phyloP scores from a whole-genome alignment of 1,284 basidiomycete genomes.

The Phlebopus sp. region DNA sequence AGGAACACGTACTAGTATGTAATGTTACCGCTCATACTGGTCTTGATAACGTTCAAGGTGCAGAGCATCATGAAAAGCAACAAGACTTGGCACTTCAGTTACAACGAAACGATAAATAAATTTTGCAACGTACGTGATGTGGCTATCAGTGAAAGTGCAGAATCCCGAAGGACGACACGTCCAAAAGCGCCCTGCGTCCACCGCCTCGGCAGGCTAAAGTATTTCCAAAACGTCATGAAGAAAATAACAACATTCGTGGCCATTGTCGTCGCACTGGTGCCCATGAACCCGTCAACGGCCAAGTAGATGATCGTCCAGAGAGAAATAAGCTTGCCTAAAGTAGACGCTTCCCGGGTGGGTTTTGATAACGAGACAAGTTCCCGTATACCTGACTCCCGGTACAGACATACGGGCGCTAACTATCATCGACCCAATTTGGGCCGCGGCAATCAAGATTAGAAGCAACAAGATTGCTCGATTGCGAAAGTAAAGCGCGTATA shows the following conservation, averaged over 20 bases:
- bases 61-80: conserved; percentile 22
- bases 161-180: conserved; percentile 15
- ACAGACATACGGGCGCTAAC: conserved; percentile 15
- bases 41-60: conserved; percentile 12
- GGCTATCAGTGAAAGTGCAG: conserved; percentile 3
- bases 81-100: conserved; percentile 9
- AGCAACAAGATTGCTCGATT: conserved; percentile 5
- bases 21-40: conserved; percentile 14
- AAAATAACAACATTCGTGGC: conserved; percentile 11
- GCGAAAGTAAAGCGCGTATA: conserved; percentile 15
- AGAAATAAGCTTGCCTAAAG: conserved; percentile 14
- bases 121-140: conserved; percentile 12
- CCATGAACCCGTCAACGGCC: background rate
- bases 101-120: background rate
- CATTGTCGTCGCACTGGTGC: conserved; percentile 17
- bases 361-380: conserved; percentile 17
- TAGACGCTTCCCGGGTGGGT: conserved; percentile 14
- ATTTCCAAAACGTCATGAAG: conserved; percentile 21
- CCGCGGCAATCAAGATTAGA: conserved; percentile 6
- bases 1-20: conserved; percentile 16
- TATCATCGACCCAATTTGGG: conserved; percentile 18
- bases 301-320: too few species aligned
- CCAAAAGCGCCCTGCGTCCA: conserved; percentile 9
- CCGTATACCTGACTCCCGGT: conserved; percentile 11
- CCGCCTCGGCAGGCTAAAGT: conserved; percentile 7